Evolutionary conservation across 2,329 filamentous ascomycete species (phyloP), one percentile per base, ranked within the genome.

Genomic region (Epichloe baconii): DNA sequence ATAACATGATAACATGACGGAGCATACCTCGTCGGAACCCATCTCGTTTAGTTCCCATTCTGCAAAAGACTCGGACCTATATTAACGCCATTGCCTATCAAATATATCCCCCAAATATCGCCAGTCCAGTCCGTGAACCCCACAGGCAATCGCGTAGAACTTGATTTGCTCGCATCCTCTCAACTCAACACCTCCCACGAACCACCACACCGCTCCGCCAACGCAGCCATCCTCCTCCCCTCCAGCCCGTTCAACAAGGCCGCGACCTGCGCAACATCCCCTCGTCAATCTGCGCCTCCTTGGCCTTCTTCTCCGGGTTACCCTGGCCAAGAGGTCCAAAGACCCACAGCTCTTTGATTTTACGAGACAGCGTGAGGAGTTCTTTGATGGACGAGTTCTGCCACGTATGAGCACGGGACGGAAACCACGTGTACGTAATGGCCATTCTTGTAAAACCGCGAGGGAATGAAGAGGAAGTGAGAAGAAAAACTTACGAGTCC

Each of bases 331-430:
- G 65, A 46, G 71, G 61, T 0, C 71, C 66, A 51, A 71, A 68
- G 49, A 74, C 59, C 72, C 72, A 69, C 47, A 73, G 64, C 60
- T 75, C 65, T 55, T 75, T 72, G 61, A 74, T 64, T 46, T 66
- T 65, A 49, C 70, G 69, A 23, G 67, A 70, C 4, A 73, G 63
- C 4, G 69, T 61, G 50, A 73, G 65, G 7, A 73, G 69, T 44
- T 73, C 69, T 50, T 72, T 73, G 57, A 73, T 64, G 19, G 68
- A 70, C 1, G 67, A 64, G 59, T 71, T 68, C 69, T 71, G 11
- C 15, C 17, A 10, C 8, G 26, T 31, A 31, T 31, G 26, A 31
- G 26, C 26, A 31, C 1, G 26, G 26, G 8, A 31, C 26, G 26
- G 8, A 31, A 11, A 4, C 26, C 8, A 31, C 26, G 26, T 31